These are phyloP conservation scores for Cornus kousa DNA, from an alignment of 148 eudicot genomes.

Conservation along the genomic window DNA sequence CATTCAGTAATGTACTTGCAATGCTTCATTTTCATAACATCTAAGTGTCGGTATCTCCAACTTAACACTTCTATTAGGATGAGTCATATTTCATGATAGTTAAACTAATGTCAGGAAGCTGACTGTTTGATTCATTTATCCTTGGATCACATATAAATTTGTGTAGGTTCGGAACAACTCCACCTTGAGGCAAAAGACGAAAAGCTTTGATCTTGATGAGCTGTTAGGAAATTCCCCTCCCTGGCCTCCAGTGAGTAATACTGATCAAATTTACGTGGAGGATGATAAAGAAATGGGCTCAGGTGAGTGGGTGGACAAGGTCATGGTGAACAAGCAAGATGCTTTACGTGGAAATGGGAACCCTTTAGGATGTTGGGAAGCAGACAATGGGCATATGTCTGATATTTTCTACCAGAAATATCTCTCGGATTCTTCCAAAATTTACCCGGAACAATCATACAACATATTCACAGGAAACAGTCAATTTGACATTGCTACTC, in stretches of 20 bases:
- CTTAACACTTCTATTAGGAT: too few species aligned
- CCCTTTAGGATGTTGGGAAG: slow-evolving; percentile 47
- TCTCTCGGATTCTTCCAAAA: slow-evolving; percentile 55
- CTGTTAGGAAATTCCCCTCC: slow-evolving; percentile 78
- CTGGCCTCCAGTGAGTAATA: slow-evolving; percentile 78
- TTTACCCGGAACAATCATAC: slow-evolving; percentile 53
- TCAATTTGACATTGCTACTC: slow-evolving; percentile 52
- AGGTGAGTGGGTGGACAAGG: slow-evolving; percentile 98
- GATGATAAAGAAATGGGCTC: slow-evolving; percentile 76
- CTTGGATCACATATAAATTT: neutral
- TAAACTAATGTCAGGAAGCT: too few species aligned
- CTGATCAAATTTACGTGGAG: slow-evolving; percentile 42
- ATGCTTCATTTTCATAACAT: neutral
- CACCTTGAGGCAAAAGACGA: slow-evolving; percentile 54
- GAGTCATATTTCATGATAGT: neutral
- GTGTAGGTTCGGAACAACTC: slow-evolving; percentile 52
- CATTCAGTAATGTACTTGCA: neutral
- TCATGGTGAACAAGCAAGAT: slow-evolving; percentile 95
- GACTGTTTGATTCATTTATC: neutral
- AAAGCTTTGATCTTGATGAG: slow-evolving; percentile 84
- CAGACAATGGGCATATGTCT: slow-evolving; percentile 42
- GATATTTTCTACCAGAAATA: slow-evolving; percentile 68
- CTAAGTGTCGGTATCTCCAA: neutral
- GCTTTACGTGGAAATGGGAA: slow-evolving; percentile 39
- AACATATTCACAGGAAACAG: slow-evolving; percentile 51